Conservation (phyloP, 306 rosid genomes). For the Arachis stenosperma region DNA sequence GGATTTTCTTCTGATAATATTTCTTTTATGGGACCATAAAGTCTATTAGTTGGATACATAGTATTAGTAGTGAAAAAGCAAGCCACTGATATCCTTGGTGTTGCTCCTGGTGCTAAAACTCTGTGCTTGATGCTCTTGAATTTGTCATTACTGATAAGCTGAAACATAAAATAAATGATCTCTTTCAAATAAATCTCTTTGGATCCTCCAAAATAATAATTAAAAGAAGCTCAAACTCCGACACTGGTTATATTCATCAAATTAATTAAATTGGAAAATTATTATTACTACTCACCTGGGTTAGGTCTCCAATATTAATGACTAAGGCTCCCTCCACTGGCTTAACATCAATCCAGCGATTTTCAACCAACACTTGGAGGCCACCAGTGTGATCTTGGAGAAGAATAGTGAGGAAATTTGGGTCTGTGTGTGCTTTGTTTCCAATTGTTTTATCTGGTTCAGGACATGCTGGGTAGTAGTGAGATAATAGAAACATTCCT, state of each 20-base stretch:
- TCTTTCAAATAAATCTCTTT: background rate
- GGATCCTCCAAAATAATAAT: too few relatives aligned
- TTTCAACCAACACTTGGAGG: conserved; percentile 26
- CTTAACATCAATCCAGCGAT: conserved; percentile 14
- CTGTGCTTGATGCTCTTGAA: conserved; percentile 33
- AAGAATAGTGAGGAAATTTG: conserved; percentile 28
- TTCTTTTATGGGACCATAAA: conserved; percentile 29
- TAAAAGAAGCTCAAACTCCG: too few relatives aligned
- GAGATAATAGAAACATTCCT: background rate
- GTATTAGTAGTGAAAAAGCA: conserved; percentile 25
- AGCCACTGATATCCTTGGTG: conserved; percentile 26
- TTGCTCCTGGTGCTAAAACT: conserved; percentile 8
- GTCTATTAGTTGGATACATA: background rate
- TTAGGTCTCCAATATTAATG: conserved; percentile 27
- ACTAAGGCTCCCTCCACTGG: conserved; percentile 30
- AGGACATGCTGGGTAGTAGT: conserved; percentile 29
- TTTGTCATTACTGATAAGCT: conserved; percentile 35
- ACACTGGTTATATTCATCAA: too few relatives aligned
- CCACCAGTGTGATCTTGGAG: conserved; percentile 32
- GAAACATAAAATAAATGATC: background rate
- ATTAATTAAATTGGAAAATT: too few relatives aligned
- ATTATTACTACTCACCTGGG: background rate
- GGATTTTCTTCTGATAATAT: conserved; percentile 11
- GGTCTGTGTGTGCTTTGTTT: conserved; percentile 13
- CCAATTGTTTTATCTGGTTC: conserved; percentile 21